A percentile compares a stretch with the other conserved stretches of the same genome.
Evolutionary conservation across 2,329 filamentous ascomycete genomes (phyloP).

Genomic region (Mariannaea sp.): DNA sequence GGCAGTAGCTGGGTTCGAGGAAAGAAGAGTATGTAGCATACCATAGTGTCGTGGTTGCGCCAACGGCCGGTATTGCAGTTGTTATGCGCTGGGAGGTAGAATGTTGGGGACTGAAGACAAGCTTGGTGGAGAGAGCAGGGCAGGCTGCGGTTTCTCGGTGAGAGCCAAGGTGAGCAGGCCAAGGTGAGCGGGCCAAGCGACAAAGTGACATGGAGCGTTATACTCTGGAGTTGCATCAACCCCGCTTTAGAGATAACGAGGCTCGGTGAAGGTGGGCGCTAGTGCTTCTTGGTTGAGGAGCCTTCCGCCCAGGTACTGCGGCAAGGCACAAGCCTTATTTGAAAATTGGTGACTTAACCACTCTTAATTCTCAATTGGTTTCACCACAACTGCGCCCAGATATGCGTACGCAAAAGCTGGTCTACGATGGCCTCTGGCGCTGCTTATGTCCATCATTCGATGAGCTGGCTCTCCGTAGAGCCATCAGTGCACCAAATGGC

Average conservation of each 20-base stretch:
- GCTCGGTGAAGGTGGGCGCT: conserved; percentile 5
- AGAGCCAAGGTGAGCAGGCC: conserved; percentile 27
- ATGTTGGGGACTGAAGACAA: conserved; percentile 32
- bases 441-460: conserved; percentile 65
- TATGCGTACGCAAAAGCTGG: conserved; percentile 43
- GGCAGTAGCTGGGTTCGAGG: not conserved
- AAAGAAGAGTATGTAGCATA: conserved; percentile 14
- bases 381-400: not conserved
- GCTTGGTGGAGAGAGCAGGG: conserved; percentile 36
- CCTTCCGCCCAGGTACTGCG: conserved; percentile 17
- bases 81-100: conserved; percentile 29
- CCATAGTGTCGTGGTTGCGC: conserved; percentile 34
- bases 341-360: conserved; percentile 9
- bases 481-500: conserved; percentile 35
- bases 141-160: conserved; percentile 34
- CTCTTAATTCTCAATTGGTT: not conserved
- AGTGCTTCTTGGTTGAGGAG: no score
- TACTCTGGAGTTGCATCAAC: conserved; percentile 34
- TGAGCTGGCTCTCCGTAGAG: conserved; percentile 42
- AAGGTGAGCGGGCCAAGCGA: conserved; percentile 23
- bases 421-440: conserved; percentile 65
- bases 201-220: conserved; percentile 1
- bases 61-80: conserved; percentile 26
- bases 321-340: conserved; percentile 4
- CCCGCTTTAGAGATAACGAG: conserved; percentile 27